These are phyloP conservation scores for Aspergillus versicolor DNA, from an alignment of 2,329 filamentous ascomycete species.

Conservation along the genomic window DNA sequence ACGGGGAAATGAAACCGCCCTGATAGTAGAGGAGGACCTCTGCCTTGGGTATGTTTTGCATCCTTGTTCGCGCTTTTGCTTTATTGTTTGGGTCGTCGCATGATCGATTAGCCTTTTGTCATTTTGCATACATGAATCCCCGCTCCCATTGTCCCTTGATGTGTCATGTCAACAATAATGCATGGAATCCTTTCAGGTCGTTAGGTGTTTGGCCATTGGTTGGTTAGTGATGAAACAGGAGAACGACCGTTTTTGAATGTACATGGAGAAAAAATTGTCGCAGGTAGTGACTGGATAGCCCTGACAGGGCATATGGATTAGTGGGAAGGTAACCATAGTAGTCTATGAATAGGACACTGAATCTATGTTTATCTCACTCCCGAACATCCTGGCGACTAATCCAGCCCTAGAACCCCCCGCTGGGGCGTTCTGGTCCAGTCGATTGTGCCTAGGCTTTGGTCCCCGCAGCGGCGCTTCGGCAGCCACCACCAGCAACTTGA, in stretches of 20 bases:
- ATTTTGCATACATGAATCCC: constrained; percentile 21
- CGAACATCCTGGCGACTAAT: constrained; percentile 1
- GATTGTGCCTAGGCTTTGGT: not conserved
- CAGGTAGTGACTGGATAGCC: not conserved
- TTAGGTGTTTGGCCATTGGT: constrained; percentile 6
- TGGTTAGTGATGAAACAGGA: constrained; percentile 10
- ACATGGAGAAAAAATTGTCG: not conserved
- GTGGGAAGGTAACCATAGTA: not conserved
- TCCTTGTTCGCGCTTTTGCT: constrained; percentile 8
- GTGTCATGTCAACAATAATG: constrained; percentile 17
- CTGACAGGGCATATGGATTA: not conserved
- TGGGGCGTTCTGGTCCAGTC: constrained; percentile 1
- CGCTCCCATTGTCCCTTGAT: constrained; percentile 18
- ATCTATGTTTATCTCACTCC: constrained; percentile 1
- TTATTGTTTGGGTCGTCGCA: constrained; percentile 7
- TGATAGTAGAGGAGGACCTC: constrained; percentile 19
- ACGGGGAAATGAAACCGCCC: constrained; percentile 32
- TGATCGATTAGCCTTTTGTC: constrained; percentile 15
- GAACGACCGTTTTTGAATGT: not conserved
- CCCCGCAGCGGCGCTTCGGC: constrained; percentile 10
- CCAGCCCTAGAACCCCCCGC: not conserved
- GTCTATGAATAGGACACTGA: constrained; percentile 11
- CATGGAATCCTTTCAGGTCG: constrained; percentile 12
- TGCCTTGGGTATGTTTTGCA: constrained; percentile 10
- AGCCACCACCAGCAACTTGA: constrained; percentile 1